Percentiles rank a stretch among this genome's conserved stretches.
These are phyloP conservation scores for Closterium sp. DNA, from an alignment of 139 green algal species.

Conservation along the genomic window DNA sequence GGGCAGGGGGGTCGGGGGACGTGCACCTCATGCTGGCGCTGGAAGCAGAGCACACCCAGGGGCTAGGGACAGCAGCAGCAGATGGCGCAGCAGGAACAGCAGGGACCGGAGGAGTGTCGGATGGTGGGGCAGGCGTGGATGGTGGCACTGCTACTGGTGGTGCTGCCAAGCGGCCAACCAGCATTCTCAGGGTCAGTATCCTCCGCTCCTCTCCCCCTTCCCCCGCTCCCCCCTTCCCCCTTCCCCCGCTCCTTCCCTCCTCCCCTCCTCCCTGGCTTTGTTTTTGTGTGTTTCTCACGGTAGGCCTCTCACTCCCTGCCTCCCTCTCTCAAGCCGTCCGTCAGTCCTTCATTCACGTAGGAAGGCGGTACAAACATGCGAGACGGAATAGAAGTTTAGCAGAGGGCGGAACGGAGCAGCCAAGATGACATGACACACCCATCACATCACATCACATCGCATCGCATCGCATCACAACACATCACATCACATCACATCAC, in stretches of 20 bases:
- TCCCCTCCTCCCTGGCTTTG: no score
- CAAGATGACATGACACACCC: no score
- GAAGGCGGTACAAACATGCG: no score
- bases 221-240: no score
- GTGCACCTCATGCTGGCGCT: not conserved
- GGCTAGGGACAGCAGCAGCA: not conserved
- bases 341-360: no score
- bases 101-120: not conserved
- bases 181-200: not conserved
- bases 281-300: no score
- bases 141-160: not conserved
- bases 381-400: no score
- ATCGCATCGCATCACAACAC: not conserved
- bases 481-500: conserved; percentile 2
- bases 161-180: not conserved
- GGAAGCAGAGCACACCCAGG: not conserved
- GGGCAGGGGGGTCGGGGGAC: not conserved
- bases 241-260: no score
- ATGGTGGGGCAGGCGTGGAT: not conserved
- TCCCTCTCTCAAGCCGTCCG: no score
- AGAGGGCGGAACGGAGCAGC: no score
- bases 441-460: not conserved
- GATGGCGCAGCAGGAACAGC: not conserved
- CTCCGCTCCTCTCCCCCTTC: no score
- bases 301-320: no score